A percentile compares a stretch with the other conserved stretches of the same genome.
Evolutionary conservation across 371 early-diverging fungal genomes (phyloP).

Genomic region (Circinella minor): DNA sequence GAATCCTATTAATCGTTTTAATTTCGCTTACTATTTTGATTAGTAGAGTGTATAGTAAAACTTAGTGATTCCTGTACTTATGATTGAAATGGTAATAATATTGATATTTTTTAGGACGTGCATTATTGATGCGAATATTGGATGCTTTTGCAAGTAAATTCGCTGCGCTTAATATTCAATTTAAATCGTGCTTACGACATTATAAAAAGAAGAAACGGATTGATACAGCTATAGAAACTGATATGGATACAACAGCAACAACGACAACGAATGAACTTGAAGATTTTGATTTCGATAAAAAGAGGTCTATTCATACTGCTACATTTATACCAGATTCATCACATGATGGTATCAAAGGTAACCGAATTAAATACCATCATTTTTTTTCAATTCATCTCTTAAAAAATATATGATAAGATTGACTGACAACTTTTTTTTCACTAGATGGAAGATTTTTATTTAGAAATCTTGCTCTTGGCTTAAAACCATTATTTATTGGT

Average conservation of each 20-base stretch:
- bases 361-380: too few relatives aligned
- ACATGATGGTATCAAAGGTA: conserved; percentile 80
- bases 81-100: not conserved
- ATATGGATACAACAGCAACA: conserved; percentile 14
- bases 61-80: too few relatives aligned
- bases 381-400: too few relatives aligned
- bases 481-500: conserved; percentile 82
- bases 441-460: conserved; percentile 79
- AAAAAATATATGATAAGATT: too few relatives aligned
- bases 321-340: conserved; percentile 64
- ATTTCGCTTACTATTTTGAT: not conserved
- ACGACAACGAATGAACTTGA: conserved; percentile 34
- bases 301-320: conserved; percentile 79
- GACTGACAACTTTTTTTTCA: not conserved
- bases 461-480: conserved; percentile 83
- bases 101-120: conserved; percentile 58
- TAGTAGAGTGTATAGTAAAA: not conserved
- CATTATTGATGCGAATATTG: conserved; percentile 83
- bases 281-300: conserved; percentile 82
- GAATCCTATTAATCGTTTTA: not conserved
- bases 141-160: conserved; percentile 85
- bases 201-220: conserved; percentile 44
- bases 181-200: conserved; percentile 58
- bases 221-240: conserved; percentile 21
- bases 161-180: conserved; percentile 70